Evolutionary conservation across 768 basidiomycete species (phyloP), one percentile per base, ranked within the genome.

Genomic region (Tricholoma hemisulphureum): DNA sequence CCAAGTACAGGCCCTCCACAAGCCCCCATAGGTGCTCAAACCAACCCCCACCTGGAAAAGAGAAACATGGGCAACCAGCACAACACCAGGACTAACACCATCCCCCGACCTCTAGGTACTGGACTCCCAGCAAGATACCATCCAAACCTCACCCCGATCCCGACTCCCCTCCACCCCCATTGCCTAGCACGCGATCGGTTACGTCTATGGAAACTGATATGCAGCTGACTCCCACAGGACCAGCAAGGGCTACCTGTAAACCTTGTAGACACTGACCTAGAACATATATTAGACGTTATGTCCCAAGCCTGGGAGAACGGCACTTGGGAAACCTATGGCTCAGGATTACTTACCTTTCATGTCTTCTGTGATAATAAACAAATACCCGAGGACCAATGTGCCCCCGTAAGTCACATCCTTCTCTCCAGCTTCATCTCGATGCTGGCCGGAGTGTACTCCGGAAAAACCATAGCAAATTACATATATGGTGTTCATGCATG

Each of bases 401-500:
- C 61, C 0, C 75, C 73, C 0, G 62, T 63, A 0, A 51, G 20
- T 11, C 43, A 34, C 3, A 43, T 20, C 1, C 61, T 77, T 0
- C 53, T 78, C 1, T 20, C 57, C 1, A 5, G 58, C 0, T 72
- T 69, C 24, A 21, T 70, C 0, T 39, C 67, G 0, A 58, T 24
- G 28, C 49, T 60, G 3, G 65, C 67, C 0, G 76, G 74, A 4
- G 24, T 63, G 0, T 73, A 73, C 58, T 58, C 73, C 5, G 66
- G 66, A 1, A 50, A 31, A 10, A 66, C 75, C 1, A 29, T 75
- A 0, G 21, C 46, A 6, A 77, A 74, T 61, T 74, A 72, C 57
- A n/a, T 73, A 0, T 43, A 53, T 1, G 69, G 64, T 0, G 56
- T 77, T 1, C 60, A 68, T 1, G 73, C 75, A 0, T 79, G 78